Percentiles rank a stretch among this genome's conserved stretches.
These are phyloP conservation scores for Aspergillus carbonarius DNA, from an alignment of 2,329 filamentous ascomycete genomes.

Conservation along the genomic window DNA sequence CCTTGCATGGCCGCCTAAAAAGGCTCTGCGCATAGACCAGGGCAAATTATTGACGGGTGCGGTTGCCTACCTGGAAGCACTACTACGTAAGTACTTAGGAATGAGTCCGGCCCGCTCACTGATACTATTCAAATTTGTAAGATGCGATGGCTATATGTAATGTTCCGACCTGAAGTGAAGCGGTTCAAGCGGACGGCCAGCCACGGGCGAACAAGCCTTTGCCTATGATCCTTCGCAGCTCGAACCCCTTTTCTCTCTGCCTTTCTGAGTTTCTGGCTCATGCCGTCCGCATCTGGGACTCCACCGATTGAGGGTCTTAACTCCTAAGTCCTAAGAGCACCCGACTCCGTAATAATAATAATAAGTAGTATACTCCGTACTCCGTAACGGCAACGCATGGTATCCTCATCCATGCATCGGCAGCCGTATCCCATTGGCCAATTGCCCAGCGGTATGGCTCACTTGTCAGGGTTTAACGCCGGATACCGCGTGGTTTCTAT, in stretches of 20 bases:
- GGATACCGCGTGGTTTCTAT: constrained; percentile 3
- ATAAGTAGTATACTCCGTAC: too few species aligned
- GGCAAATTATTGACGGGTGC: not conserved
- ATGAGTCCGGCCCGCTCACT: not conserved
- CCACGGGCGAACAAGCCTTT: not conserved
- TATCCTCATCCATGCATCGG: not conserved
- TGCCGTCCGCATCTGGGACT: not conserved
- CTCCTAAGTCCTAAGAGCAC: too few species aligned
- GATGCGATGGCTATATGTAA: not conserved
- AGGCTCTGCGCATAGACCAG: not conserved
- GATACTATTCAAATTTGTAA: not conserved
- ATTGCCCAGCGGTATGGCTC: not conserved
- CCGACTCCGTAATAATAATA: not conserved
- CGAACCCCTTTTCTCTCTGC: not conserved
- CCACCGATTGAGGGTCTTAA: not conserved
- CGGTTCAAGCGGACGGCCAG: not conserved
- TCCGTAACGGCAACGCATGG: not conserved
- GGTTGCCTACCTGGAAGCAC: not conserved
- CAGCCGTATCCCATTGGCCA: not conserved
- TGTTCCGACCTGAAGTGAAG: not conserved
- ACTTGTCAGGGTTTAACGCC: not conserved
- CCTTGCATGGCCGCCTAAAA: not conserved
- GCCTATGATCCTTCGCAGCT: not conserved
- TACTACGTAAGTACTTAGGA: not conserved
- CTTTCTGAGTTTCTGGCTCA: not conserved